A percentile compares a stretch with the other conserved stretches of the same genome.
Conservation (phyloP, 2,329 filamentous ascomycete species). For the Huntiella omanensis region DNA sequence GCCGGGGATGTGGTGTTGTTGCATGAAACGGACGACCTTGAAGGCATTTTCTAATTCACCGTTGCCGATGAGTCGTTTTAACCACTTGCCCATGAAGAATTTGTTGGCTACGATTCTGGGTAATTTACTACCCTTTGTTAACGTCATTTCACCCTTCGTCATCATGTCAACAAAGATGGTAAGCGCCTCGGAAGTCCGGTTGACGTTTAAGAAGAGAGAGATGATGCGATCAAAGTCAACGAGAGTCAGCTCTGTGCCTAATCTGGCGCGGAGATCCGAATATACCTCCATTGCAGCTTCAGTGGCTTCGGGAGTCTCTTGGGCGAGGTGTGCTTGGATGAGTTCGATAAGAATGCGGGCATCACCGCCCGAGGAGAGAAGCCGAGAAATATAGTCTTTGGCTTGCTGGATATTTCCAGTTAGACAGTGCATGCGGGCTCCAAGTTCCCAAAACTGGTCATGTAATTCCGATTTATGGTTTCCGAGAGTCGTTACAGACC, state of each 20-base stretch:
- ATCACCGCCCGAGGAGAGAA: slow-evolving; percentile 28
- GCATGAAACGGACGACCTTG: slow-evolving; percentile 59
- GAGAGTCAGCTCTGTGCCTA: slow-evolving; percentile 44
- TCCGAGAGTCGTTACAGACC: slow-evolving; percentile 33
- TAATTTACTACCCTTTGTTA: slow-evolving; percentile 23
- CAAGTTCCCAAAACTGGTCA: slow-evolving; percentile 42
- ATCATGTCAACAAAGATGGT: slow-evolving; percentile 83
- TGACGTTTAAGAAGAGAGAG: slow-evolving; percentile 48
- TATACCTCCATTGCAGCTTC: slow-evolving; percentile 50
- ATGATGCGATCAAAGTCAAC: slow-evolving; percentile 61
- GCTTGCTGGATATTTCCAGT: slow-evolving; percentile 40
- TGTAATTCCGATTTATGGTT: slow-evolving; percentile 24
- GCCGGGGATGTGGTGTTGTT: slow-evolving; percentile 44
- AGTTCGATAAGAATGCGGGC: slow-evolving; percentile 44
- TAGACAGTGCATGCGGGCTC: slow-evolving; percentile 43
- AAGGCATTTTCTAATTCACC: slow-evolving; percentile 52
- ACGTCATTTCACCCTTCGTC: slow-evolving; percentile 36
- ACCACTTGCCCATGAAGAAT: slow-evolving; percentile 76
- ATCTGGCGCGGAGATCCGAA: slow-evolving; percentile 38
- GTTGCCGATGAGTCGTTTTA: slow-evolving; percentile 62
- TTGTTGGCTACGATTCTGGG: slow-evolving; percentile 43
- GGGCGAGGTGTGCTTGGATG: slow-evolving; percentile 46
- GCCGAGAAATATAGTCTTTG: slow-evolving; percentile 32
- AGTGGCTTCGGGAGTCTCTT: slow-evolving; percentile 23
- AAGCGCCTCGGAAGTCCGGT: slow-evolving; percentile 47